Evolutionary conservation across 768 basidiomycete genomes (phyloP).

Genomic region (Rubroboletus pulcherrimus): DNA sequence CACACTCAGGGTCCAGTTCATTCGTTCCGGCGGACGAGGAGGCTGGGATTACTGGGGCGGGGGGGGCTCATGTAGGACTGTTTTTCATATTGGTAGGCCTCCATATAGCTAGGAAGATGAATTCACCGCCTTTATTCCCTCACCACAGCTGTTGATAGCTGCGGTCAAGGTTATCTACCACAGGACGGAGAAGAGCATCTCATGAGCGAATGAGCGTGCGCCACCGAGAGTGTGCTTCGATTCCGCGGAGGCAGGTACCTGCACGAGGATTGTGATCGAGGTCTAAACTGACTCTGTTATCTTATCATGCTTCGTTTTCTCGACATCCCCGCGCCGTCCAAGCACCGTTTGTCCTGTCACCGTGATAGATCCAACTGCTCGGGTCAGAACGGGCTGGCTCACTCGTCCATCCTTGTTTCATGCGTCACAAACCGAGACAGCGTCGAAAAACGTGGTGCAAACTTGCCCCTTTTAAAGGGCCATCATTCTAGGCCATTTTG

Average conservation of each 20-base stretch:
- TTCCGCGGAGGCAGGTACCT: slow-evolving; percentile 22
- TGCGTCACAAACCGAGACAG: not conserved
- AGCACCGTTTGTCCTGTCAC: slow-evolving; percentile 10
- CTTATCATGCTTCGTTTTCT: slow-evolving; percentile 21
- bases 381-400: slow-evolving; percentile 5
- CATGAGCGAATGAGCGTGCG: not conserved
- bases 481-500: not conserved
- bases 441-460: not conserved
- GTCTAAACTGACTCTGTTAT: slow-evolving; percentile 16
- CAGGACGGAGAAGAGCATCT: slow-evolving; percentile 1
- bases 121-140: not conserved
- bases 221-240: slow-evolving; percentile 1
- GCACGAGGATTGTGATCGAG: slow-evolving; percentile 8
- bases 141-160: not conserved
- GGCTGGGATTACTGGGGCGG: not conserved
- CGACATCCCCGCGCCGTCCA: slow-evolving; percentile 20
- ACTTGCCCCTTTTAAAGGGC: not conserved
- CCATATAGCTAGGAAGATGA: slow-evolving; percentile 2
- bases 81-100: not conserved
- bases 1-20: slow-evolving; percentile 5
- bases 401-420: not conserved
- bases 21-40: not conserved
- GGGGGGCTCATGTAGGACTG: not conserved
- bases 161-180: slow-evolving; percentile 1
- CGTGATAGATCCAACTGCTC: not conserved